Evolutionary conservation across 2,329 filamentous ascomycete genomes (phyloP), one percentile per base, ranked within the genome.

Genomic region (Parafenestella ontariensis): DNA sequence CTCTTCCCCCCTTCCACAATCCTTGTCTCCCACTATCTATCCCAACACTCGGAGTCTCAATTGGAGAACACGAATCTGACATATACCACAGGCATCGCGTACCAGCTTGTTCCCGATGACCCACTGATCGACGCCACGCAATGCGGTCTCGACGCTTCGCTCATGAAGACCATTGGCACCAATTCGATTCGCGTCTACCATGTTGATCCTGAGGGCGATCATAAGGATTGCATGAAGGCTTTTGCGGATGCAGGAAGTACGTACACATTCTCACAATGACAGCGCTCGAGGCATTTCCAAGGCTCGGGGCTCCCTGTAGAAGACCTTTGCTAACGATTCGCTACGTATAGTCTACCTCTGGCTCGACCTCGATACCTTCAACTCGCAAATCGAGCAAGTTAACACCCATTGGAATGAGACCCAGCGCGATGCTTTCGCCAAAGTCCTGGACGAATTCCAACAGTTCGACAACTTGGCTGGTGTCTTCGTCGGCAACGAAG

Each of bases 161-260:
- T 93, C 69, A 96, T 96, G 90, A 84, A 90, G 74, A 85, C 87
- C 17, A 81, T 96, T 49, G 91, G 91, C 58, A 86, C 89, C 72
- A 96, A 96, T 74, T 83, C 89, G 26, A 92, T 96, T 68, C 90
- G 92, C 52, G 89, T 95, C 54, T 96, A 96, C 76, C 91, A 96
- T 70, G 91, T 96, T 57, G 88, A 96, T 66, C 79, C 90, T 1
- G 74, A 77, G 2, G 85, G 79, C 28, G 80, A 94, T 72, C 93
- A 96, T 75, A 82, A 85, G 53, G 88, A 83, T 18, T 96, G 92
- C 79, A 96, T 96, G 91, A 82, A 82, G 49, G 88, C 87, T 1
- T 91, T 96, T 72, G 87, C 85, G 11, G 86, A 92, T 65, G 89
- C 87, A 37, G 65, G 65, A 46, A 67, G 56, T 59, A 52, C 42